These are phyloP conservation scores for Aspergillus tamarii DNA, from an alignment of 2,329 filamentous ascomycete species.

Conservation along the genomic window DNA sequence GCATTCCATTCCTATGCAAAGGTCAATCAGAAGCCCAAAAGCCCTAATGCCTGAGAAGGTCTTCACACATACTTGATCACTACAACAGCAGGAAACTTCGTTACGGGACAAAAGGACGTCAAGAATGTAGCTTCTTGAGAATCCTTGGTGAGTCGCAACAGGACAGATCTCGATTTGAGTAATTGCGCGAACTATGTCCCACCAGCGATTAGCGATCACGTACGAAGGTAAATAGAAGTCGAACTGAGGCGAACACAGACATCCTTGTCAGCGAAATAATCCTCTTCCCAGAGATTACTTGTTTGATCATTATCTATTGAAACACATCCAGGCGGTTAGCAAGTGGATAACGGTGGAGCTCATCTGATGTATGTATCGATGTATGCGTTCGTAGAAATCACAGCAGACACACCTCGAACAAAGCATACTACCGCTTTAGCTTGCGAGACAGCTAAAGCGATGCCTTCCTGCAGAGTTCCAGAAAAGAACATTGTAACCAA, in stretches of 20 bases:
- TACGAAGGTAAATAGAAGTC: background rate
- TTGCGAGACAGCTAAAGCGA: constrained; percentile 72
- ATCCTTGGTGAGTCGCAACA: constrained; percentile 70
- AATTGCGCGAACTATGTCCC: constrained; percentile 56
- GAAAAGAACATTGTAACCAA: constrained; percentile 71
- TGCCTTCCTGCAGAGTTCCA: constrained; percentile 79
- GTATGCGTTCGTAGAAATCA: background rate
- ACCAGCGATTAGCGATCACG: background rate
- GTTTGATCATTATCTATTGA: constrained; percentile 67
- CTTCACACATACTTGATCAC: constrained; percentile 67
- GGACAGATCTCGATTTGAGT: constrained; percentile 66
- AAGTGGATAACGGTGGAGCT: constrained; percentile 8
- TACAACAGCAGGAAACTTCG: constrained; percentile 75
- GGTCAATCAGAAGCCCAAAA: constrained; percentile 17
- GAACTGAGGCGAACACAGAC: constrained; percentile 41
- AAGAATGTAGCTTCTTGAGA: constrained; percentile 82
- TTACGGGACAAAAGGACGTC: constrained; percentile 79
- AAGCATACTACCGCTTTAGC: constrained; percentile 83
- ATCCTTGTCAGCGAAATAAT: constrained; percentile 60
- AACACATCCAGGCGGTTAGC: constrained; percentile 15
- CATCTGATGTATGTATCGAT: background rate
- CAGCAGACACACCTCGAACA: constrained; percentile 65
- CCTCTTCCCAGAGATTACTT: constrained; percentile 72
- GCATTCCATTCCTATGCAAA: constrained; percentile 67
- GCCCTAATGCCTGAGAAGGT: background rate